Evolutionary conservation across 768 basidiomycete species (phyloP).

Genomic region (Lentinula boryana): DNA sequence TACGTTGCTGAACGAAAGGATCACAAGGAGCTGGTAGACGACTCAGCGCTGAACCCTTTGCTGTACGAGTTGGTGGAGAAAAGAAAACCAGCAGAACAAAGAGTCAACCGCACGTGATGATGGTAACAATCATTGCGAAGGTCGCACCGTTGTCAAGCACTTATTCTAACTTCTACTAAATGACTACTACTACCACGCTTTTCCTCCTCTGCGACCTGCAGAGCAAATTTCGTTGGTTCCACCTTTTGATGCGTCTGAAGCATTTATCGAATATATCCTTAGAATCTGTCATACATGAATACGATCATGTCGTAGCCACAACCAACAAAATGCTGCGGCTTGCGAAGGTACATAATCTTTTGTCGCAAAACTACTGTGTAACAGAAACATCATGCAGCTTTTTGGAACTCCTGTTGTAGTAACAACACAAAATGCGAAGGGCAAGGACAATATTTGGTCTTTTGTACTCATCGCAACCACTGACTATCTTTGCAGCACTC

Average conservation of each 20-base stretch:
- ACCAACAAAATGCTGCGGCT: slow-evolving; percentile 73
- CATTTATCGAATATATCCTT: not conserved
- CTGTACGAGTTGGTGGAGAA: not conserved
- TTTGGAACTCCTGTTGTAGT: slow-evolving; percentile 65
- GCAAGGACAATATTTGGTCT: slow-evolving; percentile 26
- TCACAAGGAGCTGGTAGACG: slow-evolving; percentile 3
- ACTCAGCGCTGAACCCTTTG: not conserved
- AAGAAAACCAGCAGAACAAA: not conserved
- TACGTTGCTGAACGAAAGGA: not conserved
- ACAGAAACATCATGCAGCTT: slow-evolving; percentile 16
- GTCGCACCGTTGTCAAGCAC: not conserved
- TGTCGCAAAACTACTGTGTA: not conserved
- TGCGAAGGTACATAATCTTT: slow-evolving; percentile 46
- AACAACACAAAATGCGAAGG: slow-evolving; percentile 82
- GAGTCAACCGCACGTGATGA: not conserved
- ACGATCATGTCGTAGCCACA: slow-evolving; percentile 62
- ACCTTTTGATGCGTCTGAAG: not conserved
- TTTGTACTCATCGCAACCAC: not conserved
- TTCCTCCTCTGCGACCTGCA: slow-evolving; percentile 88
- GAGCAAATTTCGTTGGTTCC: slow-evolving; percentile 56
- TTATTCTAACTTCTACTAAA: not conserved
- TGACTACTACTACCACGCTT: slow-evolving; percentile 28
- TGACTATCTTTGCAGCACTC: slow-evolving; percentile 39
- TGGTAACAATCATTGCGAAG: not conserved
- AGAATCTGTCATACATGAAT: slow-evolving; percentile 58